These are phyloP conservation scores for Barnettozyma populi DNA, from an alignment of 805 yeast genomes.

Conservation along the genomic window DNA sequence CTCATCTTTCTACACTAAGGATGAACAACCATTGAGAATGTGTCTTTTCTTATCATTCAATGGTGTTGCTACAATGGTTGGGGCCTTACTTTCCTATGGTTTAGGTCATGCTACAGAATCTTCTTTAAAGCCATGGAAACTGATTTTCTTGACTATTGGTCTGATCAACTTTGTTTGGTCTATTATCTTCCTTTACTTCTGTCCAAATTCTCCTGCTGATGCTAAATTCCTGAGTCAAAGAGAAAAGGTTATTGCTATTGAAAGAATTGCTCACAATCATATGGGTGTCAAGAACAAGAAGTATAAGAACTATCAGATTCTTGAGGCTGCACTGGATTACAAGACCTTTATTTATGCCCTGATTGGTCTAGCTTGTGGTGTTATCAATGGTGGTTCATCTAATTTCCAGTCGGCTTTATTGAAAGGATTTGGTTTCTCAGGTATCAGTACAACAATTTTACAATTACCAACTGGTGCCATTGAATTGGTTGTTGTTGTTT, in stretches of 20 bases:
- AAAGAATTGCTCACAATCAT: conserved; percentile 29
- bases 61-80: conserved; percentile 27
- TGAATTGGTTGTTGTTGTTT: conserved; percentile 17
- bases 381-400: conserved; percentile 41
- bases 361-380: conserved; percentile 33
- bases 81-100: conserved; percentile 27
- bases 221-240: conserved; percentile 31
- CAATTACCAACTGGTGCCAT: conserved; percentile 24
- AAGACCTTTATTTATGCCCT: conserved; percentile 38
- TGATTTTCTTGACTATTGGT: conserved; percentile 27
- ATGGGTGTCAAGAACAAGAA: conserved; percentile 40
- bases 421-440: conserved; percentile 25
- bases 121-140: conserved; percentile 24
- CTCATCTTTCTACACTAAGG: conserved; percentile 22
- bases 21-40: conserved; percentile 30
- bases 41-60: conserved; percentile 29
- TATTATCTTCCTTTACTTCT: conserved; percentile 24
- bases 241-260: conserved; percentile 26
- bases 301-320: conserved; percentile 41
- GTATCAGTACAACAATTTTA: conserved; percentile 19
- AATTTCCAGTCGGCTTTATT: conserved; percentile 35
- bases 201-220: conserved; percentile 34
- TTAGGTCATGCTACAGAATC: conserved; percentile 20
- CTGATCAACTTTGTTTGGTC: conserved; percentile 32
- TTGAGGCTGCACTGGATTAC: conserved; percentile 45